Evolutionary conservation across 1,139 yeast genomes (phyloP).

Genomic region (Yamadazyma dushanensis): DNA sequence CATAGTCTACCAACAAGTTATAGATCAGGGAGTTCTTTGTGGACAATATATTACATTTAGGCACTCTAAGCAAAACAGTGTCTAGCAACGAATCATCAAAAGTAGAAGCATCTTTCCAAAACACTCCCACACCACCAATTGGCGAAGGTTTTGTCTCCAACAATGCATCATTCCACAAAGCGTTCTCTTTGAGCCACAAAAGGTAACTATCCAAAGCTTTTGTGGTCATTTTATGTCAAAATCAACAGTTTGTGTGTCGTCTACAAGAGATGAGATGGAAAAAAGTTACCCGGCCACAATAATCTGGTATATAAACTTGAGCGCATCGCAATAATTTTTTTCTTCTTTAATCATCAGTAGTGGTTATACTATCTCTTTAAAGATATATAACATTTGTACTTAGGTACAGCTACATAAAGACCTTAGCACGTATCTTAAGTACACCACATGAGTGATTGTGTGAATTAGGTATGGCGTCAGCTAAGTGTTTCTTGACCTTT

Average conservation of each 20-base stretch:
- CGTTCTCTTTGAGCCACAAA: conserved; percentile 50
- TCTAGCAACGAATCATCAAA: conserved; percentile 26
- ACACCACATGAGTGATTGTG: conserved; percentile 36
- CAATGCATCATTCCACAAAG: conserved; percentile 48
- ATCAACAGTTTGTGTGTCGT: background rate
- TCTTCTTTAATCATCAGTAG: conserved; percentile 55
- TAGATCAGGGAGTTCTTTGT: conserved; percentile 64
- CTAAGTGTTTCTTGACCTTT: conserved; percentile 60
- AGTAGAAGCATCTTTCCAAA: conserved; percentile 36
- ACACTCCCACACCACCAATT: conserved; percentile 76
- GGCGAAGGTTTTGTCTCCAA: conserved; percentile 49
- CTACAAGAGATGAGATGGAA: conserved; percentile 1
- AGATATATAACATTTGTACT: conserved; percentile 49
- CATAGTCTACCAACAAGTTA: conserved; percentile 61
- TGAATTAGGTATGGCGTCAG: conserved; percentile 37
- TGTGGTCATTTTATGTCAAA: conserved; percentile 7
- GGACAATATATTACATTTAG: conserved; percentile 55
- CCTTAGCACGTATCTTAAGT: conserved; percentile 41
- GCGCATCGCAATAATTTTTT: conserved; percentile 10
- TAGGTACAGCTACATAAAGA: conserved; percentile 49
- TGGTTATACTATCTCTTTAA: conserved; percentile 64
- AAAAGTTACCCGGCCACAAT: conserved; percentile 1
- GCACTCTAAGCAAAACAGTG: conserved; percentile 40
- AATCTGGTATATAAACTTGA: conserved; percentile 1
- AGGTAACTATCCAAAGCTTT: conserved; percentile 7